A percentile compares a stretch with the other conserved stretches of the same genome.
Conservation (phyloP, 2,329 filamentous ascomycete genomes). For the Clonostachys sp. region DNA sequence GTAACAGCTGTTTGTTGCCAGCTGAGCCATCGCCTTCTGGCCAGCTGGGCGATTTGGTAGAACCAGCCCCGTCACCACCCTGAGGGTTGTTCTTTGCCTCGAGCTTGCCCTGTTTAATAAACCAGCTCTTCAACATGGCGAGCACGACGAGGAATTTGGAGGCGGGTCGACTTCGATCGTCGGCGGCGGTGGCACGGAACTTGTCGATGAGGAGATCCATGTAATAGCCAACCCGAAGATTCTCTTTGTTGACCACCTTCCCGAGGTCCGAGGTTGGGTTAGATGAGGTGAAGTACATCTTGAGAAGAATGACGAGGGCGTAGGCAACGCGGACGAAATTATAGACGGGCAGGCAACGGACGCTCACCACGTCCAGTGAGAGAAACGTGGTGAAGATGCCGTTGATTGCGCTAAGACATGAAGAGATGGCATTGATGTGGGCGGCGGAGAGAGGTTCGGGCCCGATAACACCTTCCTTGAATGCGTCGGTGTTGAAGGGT, state of each 20-base stretch:
- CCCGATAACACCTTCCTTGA: conserved; percentile 34
- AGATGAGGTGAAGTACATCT: conserved; percentile 66
- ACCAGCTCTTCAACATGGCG: conserved; percentile 67
- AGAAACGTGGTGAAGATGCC: conserved; percentile 62
- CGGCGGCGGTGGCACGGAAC: conserved; percentile 59
- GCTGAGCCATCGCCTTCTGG: background rate
- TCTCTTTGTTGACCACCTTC: conserved; percentile 63
- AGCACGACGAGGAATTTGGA: conserved; percentile 69
- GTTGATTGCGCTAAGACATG: conserved; percentile 64
- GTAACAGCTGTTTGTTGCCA: background rate
- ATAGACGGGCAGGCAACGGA: conserved; percentile 65
- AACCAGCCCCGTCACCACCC: background rate
- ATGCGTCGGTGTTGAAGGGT: conserved; percentile 37
- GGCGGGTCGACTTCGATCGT: conserved; percentile 60
- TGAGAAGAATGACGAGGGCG: conserved; percentile 67
- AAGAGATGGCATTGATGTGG: conserved; percentile 62
- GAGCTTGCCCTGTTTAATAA: conserved; percentile 43
- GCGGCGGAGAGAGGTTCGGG: conserved; percentile 36
- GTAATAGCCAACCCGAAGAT: conserved; percentile 62
- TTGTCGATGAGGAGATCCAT: conserved; percentile 67
- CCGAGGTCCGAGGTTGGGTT: conserved; percentile 61
- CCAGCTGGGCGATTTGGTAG: background rate
- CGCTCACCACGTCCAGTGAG: conserved; percentile 49
- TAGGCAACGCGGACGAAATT: conserved; percentile 70
- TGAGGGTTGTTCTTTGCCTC: background rate